phyloP scores from a whole-genome alignment of 2,329 filamentous ascomycete genomes.

The Colletotrichum magnum region DNA sequence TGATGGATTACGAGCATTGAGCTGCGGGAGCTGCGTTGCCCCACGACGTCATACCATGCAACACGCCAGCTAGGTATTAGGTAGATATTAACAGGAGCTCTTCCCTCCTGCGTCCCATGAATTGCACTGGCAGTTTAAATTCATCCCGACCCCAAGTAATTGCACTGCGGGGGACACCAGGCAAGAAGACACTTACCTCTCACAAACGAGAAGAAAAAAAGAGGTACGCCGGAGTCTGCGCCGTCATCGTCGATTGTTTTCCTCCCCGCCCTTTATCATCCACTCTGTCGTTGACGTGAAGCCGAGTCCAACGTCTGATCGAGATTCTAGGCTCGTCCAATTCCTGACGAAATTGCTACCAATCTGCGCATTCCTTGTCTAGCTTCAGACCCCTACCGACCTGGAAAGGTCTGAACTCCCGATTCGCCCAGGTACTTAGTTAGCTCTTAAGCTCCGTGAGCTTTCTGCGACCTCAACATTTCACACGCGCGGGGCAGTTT shows the following conservation, averaged over 20 bases:
- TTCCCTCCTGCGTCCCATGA: conserved; percentile 15
- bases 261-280: conserved; percentile 14
- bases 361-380: conserved; percentile 39
- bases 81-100: conserved; percentile 21
- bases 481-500: conserved; percentile 23
- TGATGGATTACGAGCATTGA: background rate
- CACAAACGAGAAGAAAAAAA: conserved; percentile 1
- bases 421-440: conserved; percentile 29
- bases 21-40: conserved; percentile 25
- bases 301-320: conserved; percentile 23
- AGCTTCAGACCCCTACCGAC: conserved; percentile 38
- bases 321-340: conserved; percentile 24
- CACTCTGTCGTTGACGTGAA: conserved; percentile 4
- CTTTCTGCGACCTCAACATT: conserved; percentile 36
- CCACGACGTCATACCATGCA: conserved; percentile 40
- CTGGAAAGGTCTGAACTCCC: conserved; percentile 34
- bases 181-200: background rate
- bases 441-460: conserved; percentile 22
- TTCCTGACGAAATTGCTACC: conserved; percentile 38
- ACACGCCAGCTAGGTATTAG: conserved; percentile 5
- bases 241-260: background rate
- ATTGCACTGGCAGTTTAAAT: conserved; percentile 17
- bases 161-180: conserved; percentile 22
- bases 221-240: background rate
- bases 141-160: conserved; percentile 16